Percentiles rank a stretch among this genome's conserved stretches.
Evolutionary conservation across 768 basidiomycete species (phyloP).

Genomic region (Flagelloscypha sp.): DNA sequence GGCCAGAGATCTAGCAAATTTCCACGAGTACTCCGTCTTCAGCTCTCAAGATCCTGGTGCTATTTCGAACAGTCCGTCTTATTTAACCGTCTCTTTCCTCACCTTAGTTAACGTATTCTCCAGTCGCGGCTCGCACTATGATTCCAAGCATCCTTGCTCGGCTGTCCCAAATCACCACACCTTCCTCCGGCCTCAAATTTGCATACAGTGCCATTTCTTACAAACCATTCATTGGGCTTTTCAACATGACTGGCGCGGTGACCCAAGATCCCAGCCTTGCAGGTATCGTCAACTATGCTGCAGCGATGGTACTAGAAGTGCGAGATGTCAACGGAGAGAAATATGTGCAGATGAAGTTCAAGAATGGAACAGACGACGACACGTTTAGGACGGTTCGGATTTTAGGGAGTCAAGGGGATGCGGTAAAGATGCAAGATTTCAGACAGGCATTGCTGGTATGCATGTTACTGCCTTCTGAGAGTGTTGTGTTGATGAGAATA

Average conservation of each 20-base stretch:
- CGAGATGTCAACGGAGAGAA: constrained; percentile 28
- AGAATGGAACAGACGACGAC: constrained; percentile 35
- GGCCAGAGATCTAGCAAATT: constrained; percentile 42
- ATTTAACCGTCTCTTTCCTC: neutral
- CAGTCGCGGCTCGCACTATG: constrained; percentile 44
- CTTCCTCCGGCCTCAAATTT: constrained; percentile 34
- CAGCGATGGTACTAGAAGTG: constrained; percentile 34
- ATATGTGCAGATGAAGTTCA: constrained; percentile 38
- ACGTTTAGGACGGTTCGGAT: constrained; percentile 27
- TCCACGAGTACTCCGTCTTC: constrained; percentile 47
- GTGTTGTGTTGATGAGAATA: neutral
- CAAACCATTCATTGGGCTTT: constrained; percentile 50
- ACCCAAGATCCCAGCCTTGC: constrained; percentile 29
- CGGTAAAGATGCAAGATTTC: constrained; percentile 32
- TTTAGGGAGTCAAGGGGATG: constrained; percentile 24
- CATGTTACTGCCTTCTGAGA: neutral
- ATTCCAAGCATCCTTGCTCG: constrained; percentile 36
- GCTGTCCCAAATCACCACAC: constrained; percentile 33
- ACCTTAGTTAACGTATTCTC: neutral
- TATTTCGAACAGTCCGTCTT: constrained; percentile 36
- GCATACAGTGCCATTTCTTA: constrained; percentile 42
- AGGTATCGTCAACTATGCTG: constrained; percentile 41
- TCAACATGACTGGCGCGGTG: constrained; percentile 46
- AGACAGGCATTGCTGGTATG: constrained; percentile 28
- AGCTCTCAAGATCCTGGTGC: constrained; percentile 26